A percentile compares a stretch with the other conserved stretches of the same genome.
phyloP scores from a whole-genome alignment of 2,329 filamentous ascomycete genomes.

The Pseudogymnoascus sp. region DNA sequence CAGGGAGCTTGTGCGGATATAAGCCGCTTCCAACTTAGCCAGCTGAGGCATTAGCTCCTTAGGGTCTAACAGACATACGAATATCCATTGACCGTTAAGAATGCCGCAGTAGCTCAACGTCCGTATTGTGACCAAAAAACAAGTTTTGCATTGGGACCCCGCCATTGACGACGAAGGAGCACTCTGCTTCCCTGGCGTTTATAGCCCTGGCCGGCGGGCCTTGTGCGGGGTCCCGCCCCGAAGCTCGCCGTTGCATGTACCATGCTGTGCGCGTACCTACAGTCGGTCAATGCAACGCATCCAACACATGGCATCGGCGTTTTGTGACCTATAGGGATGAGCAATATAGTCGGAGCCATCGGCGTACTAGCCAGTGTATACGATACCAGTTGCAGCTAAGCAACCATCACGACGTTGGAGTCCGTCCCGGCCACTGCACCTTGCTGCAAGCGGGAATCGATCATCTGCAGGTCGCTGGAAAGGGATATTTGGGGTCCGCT shows the following conservation, averaged over 20 bases:
- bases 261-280: slow-evolving; percentile 6
- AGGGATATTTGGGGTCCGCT: background rate
- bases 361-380: background rate
- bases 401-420: background rate
- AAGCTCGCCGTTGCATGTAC: slow-evolving; percentile 1
- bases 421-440: background rate
- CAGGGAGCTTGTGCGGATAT: background rate
- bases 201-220: background rate
- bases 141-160: slow-evolving; percentile 1
- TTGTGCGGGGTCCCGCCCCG: background rate
- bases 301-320: slow-evolving; percentile 1
- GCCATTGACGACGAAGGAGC: background rate
- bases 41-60: slow-evolving; percentile 1
- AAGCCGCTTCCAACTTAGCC: background rate
- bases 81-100: background rate
- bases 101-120: background rate
- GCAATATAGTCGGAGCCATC: background rate
- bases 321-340: slow-evolving; percentile 2
- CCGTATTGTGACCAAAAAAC: background rate
- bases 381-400: slow-evolving; percentile 1
- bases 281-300: slow-evolving; percentile 5
- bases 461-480: background rate
- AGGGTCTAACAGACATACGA: background rate
- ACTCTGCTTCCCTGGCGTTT: background rate
- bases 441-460: slow-evolving; percentile 7